A percentile compares a stretch with the other conserved stretches of the same genome.
Conservation (phyloP, 2,329 filamentous ascomycete genomes). For the Zymoseptoria crescenta region DNA sequence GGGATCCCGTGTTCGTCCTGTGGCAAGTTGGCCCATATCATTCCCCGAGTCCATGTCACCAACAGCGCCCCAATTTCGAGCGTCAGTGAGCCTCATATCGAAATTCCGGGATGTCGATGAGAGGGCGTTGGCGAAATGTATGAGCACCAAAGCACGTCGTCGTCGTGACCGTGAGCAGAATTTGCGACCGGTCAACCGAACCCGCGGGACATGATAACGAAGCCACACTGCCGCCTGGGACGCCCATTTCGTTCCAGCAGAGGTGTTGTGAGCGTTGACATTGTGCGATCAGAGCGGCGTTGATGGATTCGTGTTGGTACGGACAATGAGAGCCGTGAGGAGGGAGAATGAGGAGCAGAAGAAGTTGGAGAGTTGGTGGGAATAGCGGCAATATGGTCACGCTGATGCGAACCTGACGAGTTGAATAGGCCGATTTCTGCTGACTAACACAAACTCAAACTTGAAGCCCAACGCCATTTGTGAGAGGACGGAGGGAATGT, state of each 20-base stretch:
- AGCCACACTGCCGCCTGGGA: background rate
- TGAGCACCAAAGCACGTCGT: background rate
- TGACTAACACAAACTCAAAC: too few relatives aligned
- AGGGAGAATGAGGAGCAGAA: too few relatives aligned
- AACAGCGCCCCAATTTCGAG: background rate
- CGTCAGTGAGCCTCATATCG: background rate
- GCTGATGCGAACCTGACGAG: too few relatives aligned
- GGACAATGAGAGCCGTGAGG: too few relatives aligned
- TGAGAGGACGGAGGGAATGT: background rate
- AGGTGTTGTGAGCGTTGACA: background rate
- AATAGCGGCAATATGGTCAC: too few relatives aligned
- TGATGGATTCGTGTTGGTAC: too few relatives aligned
- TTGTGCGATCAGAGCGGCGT: too few relatives aligned
- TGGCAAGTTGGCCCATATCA: background rate
- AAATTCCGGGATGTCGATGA: background rate
- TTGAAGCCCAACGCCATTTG: background rate
- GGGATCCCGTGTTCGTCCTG: background rate
- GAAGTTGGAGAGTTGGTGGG: too few relatives aligned
- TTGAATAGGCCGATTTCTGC: too few relatives aligned
- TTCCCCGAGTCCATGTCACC: background rate
- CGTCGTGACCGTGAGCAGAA: background rate
- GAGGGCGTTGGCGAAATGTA: background rate
- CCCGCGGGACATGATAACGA: background rate
- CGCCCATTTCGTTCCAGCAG: background rate
- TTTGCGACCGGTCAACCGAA: background rate